phyloP scores from a whole-genome alignment of 768 basidiomycete species.

The Bullera alba region DNA sequence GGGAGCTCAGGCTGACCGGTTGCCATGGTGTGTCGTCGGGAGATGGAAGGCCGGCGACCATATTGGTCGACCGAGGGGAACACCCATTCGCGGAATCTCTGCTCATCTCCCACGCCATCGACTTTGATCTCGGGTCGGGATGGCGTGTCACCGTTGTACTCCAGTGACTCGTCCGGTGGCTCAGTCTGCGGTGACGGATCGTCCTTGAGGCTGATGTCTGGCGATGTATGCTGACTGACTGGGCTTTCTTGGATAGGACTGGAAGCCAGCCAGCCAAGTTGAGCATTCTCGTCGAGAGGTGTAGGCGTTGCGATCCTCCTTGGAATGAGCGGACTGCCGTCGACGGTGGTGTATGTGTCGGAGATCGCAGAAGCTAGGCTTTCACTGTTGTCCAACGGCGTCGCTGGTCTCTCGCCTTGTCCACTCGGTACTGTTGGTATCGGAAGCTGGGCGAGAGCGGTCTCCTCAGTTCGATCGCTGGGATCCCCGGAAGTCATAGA shows the following conservation, averaged over 20 bases:
- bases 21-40: constrained; percentile 11
- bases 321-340: constrained; percentile 13
- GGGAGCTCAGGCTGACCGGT: background rate
- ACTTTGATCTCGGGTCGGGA: background rate
- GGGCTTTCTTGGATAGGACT: background rate
- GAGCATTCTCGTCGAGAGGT: background rate
- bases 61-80: constrained; percentile 2
- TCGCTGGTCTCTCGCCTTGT: background rate
- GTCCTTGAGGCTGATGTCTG: too few species aligned
- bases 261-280: background rate
- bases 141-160: too few species aligned
- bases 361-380: background rate
- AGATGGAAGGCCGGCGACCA: background rate
- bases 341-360: constrained; percentile 5
- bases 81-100: constrained; percentile 7
- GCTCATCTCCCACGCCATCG: background rate
- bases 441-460: background rate
- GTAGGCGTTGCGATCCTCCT: constrained; percentile 1
- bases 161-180: too few species aligned
- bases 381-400: background rate
- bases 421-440: background rate
- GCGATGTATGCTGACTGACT: background rate
- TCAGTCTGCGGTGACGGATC: too few species aligned
- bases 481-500: background rate
- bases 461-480: background rate